Evolutionary conservation across 495 filamentous ascomycete genomes (phyloP).

Genomic region (Tuber indicum): DNA sequence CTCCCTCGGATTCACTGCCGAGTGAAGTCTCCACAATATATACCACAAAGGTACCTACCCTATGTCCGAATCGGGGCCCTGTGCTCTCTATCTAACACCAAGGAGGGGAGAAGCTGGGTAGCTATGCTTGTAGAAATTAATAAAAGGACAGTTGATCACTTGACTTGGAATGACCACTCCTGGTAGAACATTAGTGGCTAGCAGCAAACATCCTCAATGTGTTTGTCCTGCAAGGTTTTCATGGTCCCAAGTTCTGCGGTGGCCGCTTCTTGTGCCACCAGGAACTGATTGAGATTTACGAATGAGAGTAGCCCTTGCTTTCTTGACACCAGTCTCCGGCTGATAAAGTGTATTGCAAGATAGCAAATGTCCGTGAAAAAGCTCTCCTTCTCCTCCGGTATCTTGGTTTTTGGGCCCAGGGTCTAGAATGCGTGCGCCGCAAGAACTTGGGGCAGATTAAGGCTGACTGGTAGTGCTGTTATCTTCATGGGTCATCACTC

Average conservation of each 20-base stretch:
- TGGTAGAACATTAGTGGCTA: not conserved
- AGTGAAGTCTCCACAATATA: not conserved
- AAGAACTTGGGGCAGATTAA: not conserved
- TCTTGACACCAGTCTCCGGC: not conserved
- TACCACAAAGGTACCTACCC: not conserved
- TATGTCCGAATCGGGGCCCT: not conserved
- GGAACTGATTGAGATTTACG: not conserved
- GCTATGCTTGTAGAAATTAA: not conserved
- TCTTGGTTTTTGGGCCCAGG: too few relatives aligned
- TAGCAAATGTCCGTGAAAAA: not conserved
- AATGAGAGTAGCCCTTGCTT: not conserved
- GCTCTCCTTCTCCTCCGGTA: not conserved
- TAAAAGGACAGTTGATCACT: not conserved
- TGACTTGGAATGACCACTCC: not conserved
- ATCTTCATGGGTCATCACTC: not conserved
- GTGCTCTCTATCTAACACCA: not conserved
- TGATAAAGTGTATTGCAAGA: not conserved
- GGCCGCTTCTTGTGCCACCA: not conserved
- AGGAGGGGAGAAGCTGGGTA: not conserved
- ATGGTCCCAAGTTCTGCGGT: not conserved
- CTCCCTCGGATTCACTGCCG: not conserved
- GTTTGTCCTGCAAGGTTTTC: not conserved
- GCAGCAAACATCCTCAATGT: not conserved
- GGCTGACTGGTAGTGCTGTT: not conserved
- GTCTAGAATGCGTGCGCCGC: too few relatives aligned